Evolutionary conservation across 768 basidiomycete genomes (phyloP), one percentile per base, ranked within the genome.

Genomic region (Suillus hirtellus): DNA sequence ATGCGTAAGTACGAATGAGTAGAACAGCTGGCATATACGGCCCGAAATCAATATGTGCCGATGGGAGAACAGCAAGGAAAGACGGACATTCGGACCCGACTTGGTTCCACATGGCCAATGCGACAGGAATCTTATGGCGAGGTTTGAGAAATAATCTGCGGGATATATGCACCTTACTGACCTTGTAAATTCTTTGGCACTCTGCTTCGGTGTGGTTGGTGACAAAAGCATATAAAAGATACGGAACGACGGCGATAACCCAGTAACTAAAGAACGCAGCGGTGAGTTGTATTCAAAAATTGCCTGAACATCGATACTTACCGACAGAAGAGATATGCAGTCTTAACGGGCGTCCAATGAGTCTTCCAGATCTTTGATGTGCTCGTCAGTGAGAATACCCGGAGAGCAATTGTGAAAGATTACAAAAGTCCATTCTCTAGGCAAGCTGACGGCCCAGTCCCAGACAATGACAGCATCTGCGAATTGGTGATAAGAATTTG

Each of bases 91-190:
- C 89, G 54, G 90, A 89, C 52, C 89, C 87, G 61, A 91, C 89
- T 83, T 92, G 91, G 69, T 93, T 93, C 90, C 90, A 92, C 86
- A 92, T 89, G 19, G 90, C 90, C 56, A 93, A 81, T 7, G 87
- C 87, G 62, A 92, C 91, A 6, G 91, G 91, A 60, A 92, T 86
- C 90, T 92, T 66, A 21, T 2, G 55, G 61, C 24, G 62, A 34
- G 35, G 37, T 44, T 34, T 11, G n/a, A 43, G 60, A 40, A 54
- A 60, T 6, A 55, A 44, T 34, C 6, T 10, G 12, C 4, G 27
- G 7, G 35, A 4, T 34, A 54, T 31, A 49, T 35, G 31, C 49
- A 35, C 3, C 31, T 42, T 55, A 66, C 66, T 62, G 62, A 86
- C 92, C 78, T 82, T 88, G 79, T 83, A 93, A 62, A 91, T 89